A percentile compares a stretch with the other conserved stretches of the same genome.
Evolutionary conservation across 352 stramenopile genomes (phyloP).

Genomic region (Phytophthora citrophthora): DNA sequence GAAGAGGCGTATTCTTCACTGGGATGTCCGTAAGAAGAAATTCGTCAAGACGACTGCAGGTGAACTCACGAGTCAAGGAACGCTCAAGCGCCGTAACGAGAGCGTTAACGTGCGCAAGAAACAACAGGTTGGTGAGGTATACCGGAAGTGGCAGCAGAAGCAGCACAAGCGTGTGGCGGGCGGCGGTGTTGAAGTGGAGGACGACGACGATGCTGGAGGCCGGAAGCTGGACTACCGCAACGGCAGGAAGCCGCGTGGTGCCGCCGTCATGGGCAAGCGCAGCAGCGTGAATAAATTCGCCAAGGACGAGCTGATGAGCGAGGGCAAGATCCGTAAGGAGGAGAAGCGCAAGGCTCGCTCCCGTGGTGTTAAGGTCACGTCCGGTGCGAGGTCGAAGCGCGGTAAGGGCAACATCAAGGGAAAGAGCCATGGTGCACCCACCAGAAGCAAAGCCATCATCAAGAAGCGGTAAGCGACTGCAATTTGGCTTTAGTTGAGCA

Average conservation of each 20-base stretch:
- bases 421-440: conserved; percentile 83
- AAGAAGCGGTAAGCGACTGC: conserved; percentile 43
- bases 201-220: conserved; percentile 49
- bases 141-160: conserved; percentile 94
- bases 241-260: conserved; percentile 69
- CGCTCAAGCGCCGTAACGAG: conserved; percentile 87
- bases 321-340: conserved; percentile 86
- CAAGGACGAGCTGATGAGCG: conserved; percentile 80
- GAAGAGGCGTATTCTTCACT: conserved; percentile 98
- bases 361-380: conserved; percentile 71
- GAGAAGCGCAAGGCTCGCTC: conserved; percentile 86
- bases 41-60: conserved; percentile 94
- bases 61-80: conserved; percentile 86
- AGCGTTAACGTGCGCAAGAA: conserved; percentile 88
- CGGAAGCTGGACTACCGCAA: conserved; percentile 81
- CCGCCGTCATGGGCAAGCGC: conserved; percentile 38
- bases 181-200: conserved; percentile 70
- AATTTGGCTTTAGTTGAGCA: conserved; percentile 11
- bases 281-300: conserved; percentile 76
- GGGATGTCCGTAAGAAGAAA: conserved; percentile 98
- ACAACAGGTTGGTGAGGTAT: conserved; percentile 91
- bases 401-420: conserved; percentile 78
- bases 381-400: conserved; percentile 52
- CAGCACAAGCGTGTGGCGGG: conserved; percentile 86
- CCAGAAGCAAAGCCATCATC: conserved; percentile 86